Base-by-base conservation (phyloP, 148 eudicot species). In the Spergularia bocconei region DNA sequence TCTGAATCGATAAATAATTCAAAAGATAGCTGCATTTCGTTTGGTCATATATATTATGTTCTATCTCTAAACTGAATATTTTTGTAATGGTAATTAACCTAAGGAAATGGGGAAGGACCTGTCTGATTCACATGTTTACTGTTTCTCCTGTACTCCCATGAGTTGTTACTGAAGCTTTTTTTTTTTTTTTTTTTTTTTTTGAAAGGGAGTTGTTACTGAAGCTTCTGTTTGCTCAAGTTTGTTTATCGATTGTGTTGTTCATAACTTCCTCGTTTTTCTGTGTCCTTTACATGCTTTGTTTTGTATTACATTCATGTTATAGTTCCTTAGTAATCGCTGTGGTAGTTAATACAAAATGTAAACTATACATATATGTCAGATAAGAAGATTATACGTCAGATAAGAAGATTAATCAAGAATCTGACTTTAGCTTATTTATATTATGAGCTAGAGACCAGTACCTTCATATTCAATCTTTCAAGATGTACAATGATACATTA, bases 401-500 rank as follows among this genome's bases (percentile, higher is more conserved):
- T 20, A 59, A 20, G 36, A 21, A 19, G 63, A 59, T 11, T 23
- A 59, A 59, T 59, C 33, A 20, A 59, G 33, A 59, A 59, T 20
- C 13, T 55, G 20, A 17, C 59, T 55, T 55, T 29, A 29, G 36
- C 36, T 29, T 29, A 29, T 29, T 29, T 29, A 29, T 29, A 29
- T 29, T 29, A 2, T 29, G 2, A 53, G 56, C 56, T 53, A 53
- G 15, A 4, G 66, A 9, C 66, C 5, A 4, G 7, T 17, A 55
- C 59, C 62, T 44, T 44, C 62, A 58, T 7, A 65, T 65, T 65
- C n/a, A 41, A 16, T 65, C 52, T 23, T 8, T 44, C 48, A 11
- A 65, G 41, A 41, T 65, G 69, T 65, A 65, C 69, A 65, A 65
- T 41, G 51, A 41, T 41, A 65, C 47, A 39, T 39, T 16, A 38